Conservation (phyloP, 129 eudicot genomes). For the Flaveria trinervia region DNA sequence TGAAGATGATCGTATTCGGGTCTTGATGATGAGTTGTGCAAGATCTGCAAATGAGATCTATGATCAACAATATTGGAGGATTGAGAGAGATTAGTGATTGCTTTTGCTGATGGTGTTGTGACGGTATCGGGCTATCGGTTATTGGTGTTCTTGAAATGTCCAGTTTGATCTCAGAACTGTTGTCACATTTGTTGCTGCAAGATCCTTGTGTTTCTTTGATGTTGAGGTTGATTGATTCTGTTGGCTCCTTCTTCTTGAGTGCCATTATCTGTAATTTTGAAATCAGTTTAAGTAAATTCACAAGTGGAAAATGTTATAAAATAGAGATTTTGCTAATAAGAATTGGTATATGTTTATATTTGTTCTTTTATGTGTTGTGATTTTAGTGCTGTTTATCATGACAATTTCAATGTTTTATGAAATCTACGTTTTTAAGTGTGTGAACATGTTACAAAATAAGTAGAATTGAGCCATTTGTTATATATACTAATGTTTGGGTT, state of each 20-base stretch:
- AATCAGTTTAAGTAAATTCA: neutral
- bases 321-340: neutral
- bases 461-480: neutral
- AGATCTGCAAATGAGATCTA: slow-evolving; percentile 35
- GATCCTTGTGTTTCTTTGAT: slow-evolving; percentile 82
- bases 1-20: neutral
- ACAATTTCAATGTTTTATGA: neutral
- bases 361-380: neutral
- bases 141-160: slow-evolving; percentile 65
- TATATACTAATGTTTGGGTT: too few relatives aligned
- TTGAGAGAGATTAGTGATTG: slow-evolving; percentile 48
- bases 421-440: neutral
- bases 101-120: slow-evolving; percentile 23
- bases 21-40: slow-evolving; percentile 45
- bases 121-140: slow-evolving; percentile 47
- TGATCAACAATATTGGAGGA: slow-evolving; percentile 37
- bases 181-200: slow-evolving; percentile 82
- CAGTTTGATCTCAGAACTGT: slow-evolving; percentile 82
- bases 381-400: neutral
- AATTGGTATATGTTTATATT: neutral
- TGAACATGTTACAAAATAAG: neutral
- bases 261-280: slow-evolving; percentile 57
- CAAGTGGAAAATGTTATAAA: neutral
- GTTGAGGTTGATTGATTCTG: slow-evolving; percentile 87
- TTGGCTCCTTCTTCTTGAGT: slow-evolving; percentile 77